Evolutionary conservation across 305 asterid genomes (phyloP).

Genomic region (Withania somnifera): DNA sequence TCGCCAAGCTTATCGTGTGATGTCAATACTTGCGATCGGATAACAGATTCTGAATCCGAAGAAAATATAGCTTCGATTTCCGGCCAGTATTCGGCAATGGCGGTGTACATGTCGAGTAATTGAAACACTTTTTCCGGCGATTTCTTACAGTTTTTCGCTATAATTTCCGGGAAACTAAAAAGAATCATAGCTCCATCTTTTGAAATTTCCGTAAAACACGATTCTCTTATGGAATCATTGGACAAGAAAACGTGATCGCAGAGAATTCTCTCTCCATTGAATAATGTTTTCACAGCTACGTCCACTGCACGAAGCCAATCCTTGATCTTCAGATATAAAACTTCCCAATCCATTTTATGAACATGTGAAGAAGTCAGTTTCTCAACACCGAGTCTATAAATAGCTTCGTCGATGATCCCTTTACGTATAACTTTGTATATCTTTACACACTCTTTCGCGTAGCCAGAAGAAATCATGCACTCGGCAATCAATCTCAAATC

Average conservation of each 20-base stretch:
- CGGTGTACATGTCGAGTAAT: slow-evolving; percentile 64
- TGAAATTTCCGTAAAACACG: slow-evolving; percentile 48
- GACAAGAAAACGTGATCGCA: slow-evolving; percentile 63
- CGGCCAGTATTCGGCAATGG: slow-evolving; percentile 49
- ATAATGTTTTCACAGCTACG: slow-evolving; percentile 46
- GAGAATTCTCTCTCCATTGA: slow-evolving; percentile 72
- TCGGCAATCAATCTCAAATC: slow-evolving; percentile 62
- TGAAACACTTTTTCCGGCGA: slow-evolving; percentile 55
- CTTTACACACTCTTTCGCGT: slow-evolving; percentile 54
- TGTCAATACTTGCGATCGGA: slow-evolving; percentile 39
- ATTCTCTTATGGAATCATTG: slow-evolving; percentile 51
- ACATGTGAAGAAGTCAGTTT: slow-evolving; percentile 36
- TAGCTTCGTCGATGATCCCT: slow-evolving; percentile 78
- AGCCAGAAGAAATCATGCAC: slow-evolving; percentile 71
- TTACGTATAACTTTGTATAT: slow-evolving; percentile 60
- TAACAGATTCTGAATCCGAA: slow-evolving; percentile 25
- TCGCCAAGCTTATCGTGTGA: slow-evolving; percentile 51
- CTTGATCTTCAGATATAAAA: slow-evolving; percentile 33
- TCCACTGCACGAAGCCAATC: slow-evolving; percentile 54
- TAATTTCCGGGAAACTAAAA: slow-evolving; percentile 59
- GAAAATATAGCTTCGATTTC: slow-evolving; percentile 66
- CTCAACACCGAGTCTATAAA: slow-evolving; percentile 65
- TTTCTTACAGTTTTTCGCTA: slow-evolving; percentile 34
- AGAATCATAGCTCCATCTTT: slow-evolving; percentile 51
- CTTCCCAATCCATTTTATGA: slow-evolving; percentile 61